Conservation (phyloP, 345 rosid genomes). For the Schrenkiella parvula region DNA sequence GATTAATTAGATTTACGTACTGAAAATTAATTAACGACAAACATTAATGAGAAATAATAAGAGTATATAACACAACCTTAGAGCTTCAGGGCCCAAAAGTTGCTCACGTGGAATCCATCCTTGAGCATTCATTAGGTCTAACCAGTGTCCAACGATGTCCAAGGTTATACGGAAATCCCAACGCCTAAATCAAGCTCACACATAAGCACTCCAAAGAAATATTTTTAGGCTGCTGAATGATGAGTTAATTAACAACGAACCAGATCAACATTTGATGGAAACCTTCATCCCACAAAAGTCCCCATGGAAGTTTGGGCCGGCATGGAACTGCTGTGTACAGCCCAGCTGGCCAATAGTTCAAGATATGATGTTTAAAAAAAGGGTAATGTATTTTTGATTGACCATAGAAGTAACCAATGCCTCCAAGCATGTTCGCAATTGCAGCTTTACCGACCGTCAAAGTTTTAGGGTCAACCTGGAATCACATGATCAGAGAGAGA, state of each 20-base stretch:
- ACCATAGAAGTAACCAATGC: constrained; percentile 92
- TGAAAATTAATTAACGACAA: not conserved
- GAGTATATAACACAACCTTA: constrained; percentile 46
- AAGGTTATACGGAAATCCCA: constrained; percentile 76
- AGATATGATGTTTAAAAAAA: not conserved
- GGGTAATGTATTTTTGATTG: constrained; percentile 44
- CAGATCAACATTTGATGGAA: constrained; percentile 84
- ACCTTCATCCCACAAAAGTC: constrained; percentile 97
- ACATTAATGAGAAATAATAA: constrained; percentile 9
- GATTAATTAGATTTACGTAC: not conserved
- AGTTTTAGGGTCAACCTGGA: constrained; percentile 65
- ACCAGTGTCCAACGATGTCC: constrained; percentile 94
- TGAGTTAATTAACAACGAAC: constrained; percentile 37
- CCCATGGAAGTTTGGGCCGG: constrained; percentile 81
- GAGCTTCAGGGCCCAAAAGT: constrained; percentile 76
- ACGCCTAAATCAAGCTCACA: constrained; percentile 49
- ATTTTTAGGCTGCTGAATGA: not conserved
- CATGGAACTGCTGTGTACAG: constrained; percentile 93
- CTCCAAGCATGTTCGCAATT: constrained; percentile 80
- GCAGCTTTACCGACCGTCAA: constrained; percentile 69
- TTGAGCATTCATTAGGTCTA: constrained; percentile 84
- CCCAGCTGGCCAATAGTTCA: constrained; percentile 91
- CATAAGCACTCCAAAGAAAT: not conserved
- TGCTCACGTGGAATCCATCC: constrained; percentile 99
- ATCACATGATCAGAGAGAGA: not conserved